Conservation (phyloP, 345 rosid genomes). For the Lumnitzera littorea region DNA sequence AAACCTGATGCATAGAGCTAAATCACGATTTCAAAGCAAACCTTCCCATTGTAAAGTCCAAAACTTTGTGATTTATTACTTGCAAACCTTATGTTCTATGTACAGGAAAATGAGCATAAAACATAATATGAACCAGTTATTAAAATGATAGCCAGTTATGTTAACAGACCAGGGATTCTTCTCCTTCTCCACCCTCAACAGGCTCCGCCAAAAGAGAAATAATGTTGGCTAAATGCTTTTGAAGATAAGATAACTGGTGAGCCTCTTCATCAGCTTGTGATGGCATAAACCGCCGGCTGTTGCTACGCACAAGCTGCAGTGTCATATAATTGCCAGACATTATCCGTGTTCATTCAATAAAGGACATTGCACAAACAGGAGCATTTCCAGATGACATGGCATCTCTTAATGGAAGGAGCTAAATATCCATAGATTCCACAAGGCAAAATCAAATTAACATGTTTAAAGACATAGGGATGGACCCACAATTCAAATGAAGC, state of each 20-base stretch:
- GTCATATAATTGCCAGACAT: not conserved
- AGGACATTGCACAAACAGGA: no score
- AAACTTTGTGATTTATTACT: not conserved
- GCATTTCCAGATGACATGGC: no score
- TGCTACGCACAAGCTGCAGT: slow-evolving; percentile 95
- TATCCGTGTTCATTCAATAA: no score
- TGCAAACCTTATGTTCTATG: not conserved
- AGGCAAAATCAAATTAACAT: no score
- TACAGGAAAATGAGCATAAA: not conserved
- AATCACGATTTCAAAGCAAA: slow-evolving; percentile 15
- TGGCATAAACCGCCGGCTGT: slow-evolving; percentile 90
- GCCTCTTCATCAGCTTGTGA: slow-evolving; percentile 97
- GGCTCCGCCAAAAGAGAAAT: slow-evolving; percentile 87
- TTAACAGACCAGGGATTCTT: slow-evolving; percentile 74
- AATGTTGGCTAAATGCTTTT: slow-evolving; percentile 86
- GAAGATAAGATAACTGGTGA: slow-evolving; percentile 91
- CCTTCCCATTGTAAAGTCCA: no score
- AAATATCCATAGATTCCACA: no score
- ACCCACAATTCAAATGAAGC: no score
- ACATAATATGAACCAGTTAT: slow-evolving; percentile 1
- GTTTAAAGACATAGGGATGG: no score
- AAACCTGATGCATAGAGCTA: slow-evolving; percentile 45
- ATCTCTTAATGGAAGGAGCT: no score
- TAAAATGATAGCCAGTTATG: slow-evolving; percentile 2
- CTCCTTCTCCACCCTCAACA: slow-evolving; percentile 67